Base-by-base conservation (phyloP, 495 filamentous ascomycete species). In the Xylaria sp. region DNA sequence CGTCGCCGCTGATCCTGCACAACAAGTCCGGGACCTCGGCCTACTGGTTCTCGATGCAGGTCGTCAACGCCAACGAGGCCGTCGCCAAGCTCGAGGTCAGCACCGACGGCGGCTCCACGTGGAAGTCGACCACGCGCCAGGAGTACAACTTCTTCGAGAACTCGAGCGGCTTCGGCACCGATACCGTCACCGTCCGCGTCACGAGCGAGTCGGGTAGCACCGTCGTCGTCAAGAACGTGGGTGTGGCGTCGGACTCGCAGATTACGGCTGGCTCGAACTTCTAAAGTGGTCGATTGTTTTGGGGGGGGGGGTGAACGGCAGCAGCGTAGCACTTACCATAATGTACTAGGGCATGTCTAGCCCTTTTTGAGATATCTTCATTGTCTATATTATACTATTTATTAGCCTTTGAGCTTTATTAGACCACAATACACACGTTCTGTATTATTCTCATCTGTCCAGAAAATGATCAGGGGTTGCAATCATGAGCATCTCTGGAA, bases 81-180 rank as follows among this genome's bases (percentile, higher is more conserved):
- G 83, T 89, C 8, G 66, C 78, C n/a, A 77, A 75, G 37, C 77
- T 90, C 19, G 87, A 90, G 71, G 86, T 89, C 64, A 86, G 83
- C 66, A 88, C 84, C n/a, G 84, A 90, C 73, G 81, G 84, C 29
- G 88, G 87, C 24, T 82, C 72, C 57, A 85, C 81, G 17, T 90
- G 87, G 87, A 75, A 83, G 74, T 59, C 69, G 33, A 87, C 87
- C 3, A 82, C 81, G 3, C 74, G 88, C 9, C 77, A 81, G 40
- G 77, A 78, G 31, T 90, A 90, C 74, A 90, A 90, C 80, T 90
- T 82, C 80, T 90, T 90, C 68, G 85, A 90, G 81, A 82, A 86
- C 68, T 31, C 75, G 1, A 80, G 80, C 50, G 88, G 88, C 0
- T 88, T 88, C 67, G 85, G 86, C 0, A 83, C 81, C 0, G 81